Conservation (phyloP, 768 basidiomycete species). For the Sistotremastrum niveocremeum region DNA sequence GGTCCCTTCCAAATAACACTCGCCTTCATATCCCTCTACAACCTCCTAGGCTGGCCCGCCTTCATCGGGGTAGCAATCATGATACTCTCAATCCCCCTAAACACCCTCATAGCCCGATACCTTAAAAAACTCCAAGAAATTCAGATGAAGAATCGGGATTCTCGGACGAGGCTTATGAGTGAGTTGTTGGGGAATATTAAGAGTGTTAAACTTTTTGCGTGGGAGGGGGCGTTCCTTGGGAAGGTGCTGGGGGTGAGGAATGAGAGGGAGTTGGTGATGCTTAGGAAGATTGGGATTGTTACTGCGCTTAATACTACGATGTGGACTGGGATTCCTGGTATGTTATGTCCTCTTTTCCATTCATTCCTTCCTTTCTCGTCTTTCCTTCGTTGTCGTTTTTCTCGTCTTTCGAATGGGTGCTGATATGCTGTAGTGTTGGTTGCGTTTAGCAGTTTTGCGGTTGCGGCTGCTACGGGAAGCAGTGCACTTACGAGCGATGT, state of each 20-base stretch:
- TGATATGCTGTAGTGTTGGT: slow-evolving; percentile 37
- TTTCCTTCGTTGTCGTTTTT: slow-evolving; percentile 7
- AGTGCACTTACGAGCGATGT: slow-evolving; percentile 75
- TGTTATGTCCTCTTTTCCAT: neutral
- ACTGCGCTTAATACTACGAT: slow-evolving; percentile 50
- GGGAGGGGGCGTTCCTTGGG: slow-evolving; percentile 84
- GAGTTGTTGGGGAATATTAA: slow-evolving; percentile 90
- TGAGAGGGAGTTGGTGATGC: slow-evolving; percentile 66
- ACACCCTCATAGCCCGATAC: slow-evolving; percentile 54
- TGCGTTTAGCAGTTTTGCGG: slow-evolving; percentile 72
- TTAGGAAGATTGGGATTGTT: slow-evolving; percentile 68
- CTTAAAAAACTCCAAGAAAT: slow-evolving; percentile 66
- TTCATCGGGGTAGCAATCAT: slow-evolving; percentile 85
- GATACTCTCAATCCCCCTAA: slow-evolving; percentile 68
- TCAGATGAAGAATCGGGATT: slow-evolving; percentile 91
- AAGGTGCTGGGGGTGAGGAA: slow-evolving; percentile 72
- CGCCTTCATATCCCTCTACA: slow-evolving; percentile 83
- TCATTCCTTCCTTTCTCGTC: slow-evolving; percentile 1
- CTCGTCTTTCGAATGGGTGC: slow-evolving; percentile 2
- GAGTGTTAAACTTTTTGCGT: slow-evolving; percentile 85
- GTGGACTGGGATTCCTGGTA: slow-evolving; percentile 56
- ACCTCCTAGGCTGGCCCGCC: slow-evolving; percentile 81
- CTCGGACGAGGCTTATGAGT: slow-evolving; percentile 76
- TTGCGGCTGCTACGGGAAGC: slow-evolving; percentile 45
- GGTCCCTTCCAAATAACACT: slow-evolving; percentile 83